Evolutionary conservation across 2,329 filamentous ascomycete genomes (phyloP), one percentile per base, ranked within the genome.

Genomic region (Boeremia lycopersici): DNA sequence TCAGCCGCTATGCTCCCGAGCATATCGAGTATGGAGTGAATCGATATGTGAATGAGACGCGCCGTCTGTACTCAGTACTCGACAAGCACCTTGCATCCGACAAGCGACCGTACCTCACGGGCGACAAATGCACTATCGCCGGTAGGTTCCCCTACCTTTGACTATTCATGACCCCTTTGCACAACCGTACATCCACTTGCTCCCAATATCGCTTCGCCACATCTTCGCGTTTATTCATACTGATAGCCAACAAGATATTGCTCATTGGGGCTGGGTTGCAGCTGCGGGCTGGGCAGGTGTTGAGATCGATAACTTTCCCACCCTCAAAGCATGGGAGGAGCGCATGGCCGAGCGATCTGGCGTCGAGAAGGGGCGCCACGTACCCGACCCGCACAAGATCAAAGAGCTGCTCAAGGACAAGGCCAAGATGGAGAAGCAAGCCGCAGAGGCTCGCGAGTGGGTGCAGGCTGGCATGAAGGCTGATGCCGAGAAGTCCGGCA

Each of bases 1-100:
- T 96, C 76, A 79, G 79, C 42, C 84, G 90, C 51, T 96, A 96
- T 68, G 91, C 91, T 1, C 89, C 90, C 0, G 89, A 93, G 72
- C 86, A 84, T 72, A 93, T 96, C 66, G 81, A 87, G 68, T 96
- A 96, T 72, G 91, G 89, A 59, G 85, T 96, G 50, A 86, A 90
- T 69, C 84, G 92, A 42, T 96, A 96, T 77, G 79, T 82, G 69
- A 95, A 91, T 71, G 92, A 96, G 78, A 91, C 89, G 0, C 83
- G 88, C n/a, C 86, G 92, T 2, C 81, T 96, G 1, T 96, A 95
- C 77, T 81, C 86, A 46, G 88, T 91, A 17, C 78, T 96, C 55
- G 87, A 96, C 68, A 85, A 82, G 42, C 86, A 92, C 50, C 84
- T 96, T 6, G 69, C 75, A 7, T 70, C 74, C 11, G 80, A 76